A percentile compares a stretch with the other conserved stretches of the same genome.
These are phyloP conservation scores for Pneumocystis wakefieldiae DNA, from an alignment of 1,139 yeast genomes.

Conservation along the genomic window DNA sequence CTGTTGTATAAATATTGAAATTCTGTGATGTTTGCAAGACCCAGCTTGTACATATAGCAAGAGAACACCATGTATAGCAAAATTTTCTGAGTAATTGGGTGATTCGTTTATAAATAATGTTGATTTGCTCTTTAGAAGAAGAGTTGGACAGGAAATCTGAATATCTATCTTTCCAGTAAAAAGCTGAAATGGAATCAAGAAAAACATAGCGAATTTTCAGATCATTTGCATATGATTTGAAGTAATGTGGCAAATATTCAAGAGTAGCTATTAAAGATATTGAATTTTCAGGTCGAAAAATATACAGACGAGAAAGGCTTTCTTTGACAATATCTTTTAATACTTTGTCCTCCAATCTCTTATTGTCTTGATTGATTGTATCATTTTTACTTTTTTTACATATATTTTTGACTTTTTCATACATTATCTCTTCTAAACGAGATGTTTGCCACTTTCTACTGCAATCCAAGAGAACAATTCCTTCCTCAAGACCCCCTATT, in stretches of 20 bases:
- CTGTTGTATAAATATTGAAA: neutral
- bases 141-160: neutral
- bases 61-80: neutral
- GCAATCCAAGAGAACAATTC: slow-evolving; percentile 6
- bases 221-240: neutral
- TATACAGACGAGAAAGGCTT: neutral
- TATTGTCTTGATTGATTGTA: neutral
- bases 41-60: neutral
- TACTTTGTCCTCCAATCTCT: too few relatives aligned
- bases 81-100: neutral
- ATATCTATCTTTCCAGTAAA: slow-evolving; percentile 6
- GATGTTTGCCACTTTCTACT: slow-evolving; percentile 7
- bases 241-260: slow-evolving; percentile 1
- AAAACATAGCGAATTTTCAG: slow-evolving; percentile 3
- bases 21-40: neutral
- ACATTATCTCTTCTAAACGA: slow-evolving; percentile 5
- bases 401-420: slow-evolving; percentile 1
- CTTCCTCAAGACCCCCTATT: neutral
- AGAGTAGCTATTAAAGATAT: slow-evolving; percentile 5
- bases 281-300: slow-evolving; percentile 6
- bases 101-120: neutral
- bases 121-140: neutral
- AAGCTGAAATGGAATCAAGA: slow-evolving; percentile 8
- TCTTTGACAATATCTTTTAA: neutral
- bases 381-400: neutral